phyloP scores from a whole-genome alignment of 2,329 filamentous ascomycete genomes.

The Sarocladium strictum region DNA sequence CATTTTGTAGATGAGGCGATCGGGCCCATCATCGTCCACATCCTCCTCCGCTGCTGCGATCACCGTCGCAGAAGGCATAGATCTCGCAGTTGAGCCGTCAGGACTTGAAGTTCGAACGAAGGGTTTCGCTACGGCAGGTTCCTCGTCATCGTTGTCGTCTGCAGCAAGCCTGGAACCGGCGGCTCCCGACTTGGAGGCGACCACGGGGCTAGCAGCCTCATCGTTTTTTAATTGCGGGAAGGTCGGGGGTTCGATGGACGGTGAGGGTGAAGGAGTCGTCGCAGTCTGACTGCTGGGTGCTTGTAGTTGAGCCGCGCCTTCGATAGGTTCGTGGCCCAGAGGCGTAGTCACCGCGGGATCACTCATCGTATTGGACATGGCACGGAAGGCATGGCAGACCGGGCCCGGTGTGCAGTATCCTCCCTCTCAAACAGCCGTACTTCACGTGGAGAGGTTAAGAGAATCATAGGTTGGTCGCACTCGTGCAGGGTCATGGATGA shows the following conservation, averaged over 20 bases:
- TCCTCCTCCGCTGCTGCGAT: conserved; percentile 14
- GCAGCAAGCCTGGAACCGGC: neutral
- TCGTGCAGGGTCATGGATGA: no score
- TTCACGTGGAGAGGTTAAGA: no score
- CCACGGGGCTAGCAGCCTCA: conserved; percentile 22
- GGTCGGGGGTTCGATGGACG: conserved; percentile 16
- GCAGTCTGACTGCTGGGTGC: neutral
- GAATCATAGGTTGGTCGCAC: neutral
- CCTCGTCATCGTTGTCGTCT: conserved; percentile 51
- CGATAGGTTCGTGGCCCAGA: neutral
- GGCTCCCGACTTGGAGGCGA: conserved; percentile 2
- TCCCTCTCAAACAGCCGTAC: no score
- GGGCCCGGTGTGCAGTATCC: no score
- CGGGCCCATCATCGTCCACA: conserved; percentile 25
- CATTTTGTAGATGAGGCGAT: conserved; percentile 59
- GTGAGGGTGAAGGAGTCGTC: conserved; percentile 9
- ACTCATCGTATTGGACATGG: neutral
- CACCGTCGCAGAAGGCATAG: conserved; percentile 9
- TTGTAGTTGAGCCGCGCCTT: conserved; percentile 1
- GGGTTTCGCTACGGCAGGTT: conserved; percentile 50
- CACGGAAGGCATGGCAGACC: neutral
- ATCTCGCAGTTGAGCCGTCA: conserved; percentile 28
- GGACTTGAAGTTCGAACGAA: conserved; percentile 52
- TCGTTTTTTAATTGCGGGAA: conserved; percentile 32
- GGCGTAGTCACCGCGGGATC: neutral